Conservation (phyloP, 108 stramenopile species). For the Poteriospumella lacustris region DNA sequence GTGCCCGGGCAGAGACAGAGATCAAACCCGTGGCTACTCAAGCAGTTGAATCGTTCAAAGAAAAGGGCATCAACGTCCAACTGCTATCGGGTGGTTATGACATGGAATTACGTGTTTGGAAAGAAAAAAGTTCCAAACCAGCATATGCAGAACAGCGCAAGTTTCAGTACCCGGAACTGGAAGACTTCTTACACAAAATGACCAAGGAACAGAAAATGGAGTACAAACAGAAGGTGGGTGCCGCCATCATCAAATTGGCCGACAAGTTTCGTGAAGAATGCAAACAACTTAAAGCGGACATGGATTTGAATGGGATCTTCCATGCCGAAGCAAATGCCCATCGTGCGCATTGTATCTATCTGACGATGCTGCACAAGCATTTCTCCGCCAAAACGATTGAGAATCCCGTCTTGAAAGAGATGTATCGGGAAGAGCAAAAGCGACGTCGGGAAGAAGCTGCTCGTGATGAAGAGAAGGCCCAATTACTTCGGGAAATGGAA, state of each 20-base stretch:
- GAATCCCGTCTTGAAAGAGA: neutral
- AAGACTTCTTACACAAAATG: neutral
- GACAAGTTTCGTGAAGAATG: neutral
- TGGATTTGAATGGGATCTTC: slow-evolving; percentile 20
- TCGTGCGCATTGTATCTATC: slow-evolving; percentile 12
- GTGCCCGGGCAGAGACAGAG: neutral
- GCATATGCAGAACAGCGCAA: slow-evolving; percentile 6
- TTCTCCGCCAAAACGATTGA: neutral
- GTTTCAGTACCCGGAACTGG: neutral
- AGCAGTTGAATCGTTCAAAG: neutral
- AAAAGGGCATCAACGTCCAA: neutral
- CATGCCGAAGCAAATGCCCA: slow-evolving; percentile 10
- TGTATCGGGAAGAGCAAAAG: neutral
- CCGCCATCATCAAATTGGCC: neutral
- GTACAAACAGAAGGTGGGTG: neutral
- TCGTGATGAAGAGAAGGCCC: neutral
- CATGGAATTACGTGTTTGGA: neutral
- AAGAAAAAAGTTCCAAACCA: neutral
- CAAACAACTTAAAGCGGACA: neutral
- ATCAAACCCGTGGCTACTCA: neutral
- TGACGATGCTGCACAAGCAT: neutral
- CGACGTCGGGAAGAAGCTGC: neutral
- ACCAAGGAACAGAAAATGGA: neutral
- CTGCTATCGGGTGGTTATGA: neutral
- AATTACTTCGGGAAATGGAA: too few relatives aligned